Evolutionary conservation across 2,329 filamentous ascomycete species (phyloP), one percentile per base, ranked within the genome.

Genomic region (Scedosporium aurantiacum): DNA sequence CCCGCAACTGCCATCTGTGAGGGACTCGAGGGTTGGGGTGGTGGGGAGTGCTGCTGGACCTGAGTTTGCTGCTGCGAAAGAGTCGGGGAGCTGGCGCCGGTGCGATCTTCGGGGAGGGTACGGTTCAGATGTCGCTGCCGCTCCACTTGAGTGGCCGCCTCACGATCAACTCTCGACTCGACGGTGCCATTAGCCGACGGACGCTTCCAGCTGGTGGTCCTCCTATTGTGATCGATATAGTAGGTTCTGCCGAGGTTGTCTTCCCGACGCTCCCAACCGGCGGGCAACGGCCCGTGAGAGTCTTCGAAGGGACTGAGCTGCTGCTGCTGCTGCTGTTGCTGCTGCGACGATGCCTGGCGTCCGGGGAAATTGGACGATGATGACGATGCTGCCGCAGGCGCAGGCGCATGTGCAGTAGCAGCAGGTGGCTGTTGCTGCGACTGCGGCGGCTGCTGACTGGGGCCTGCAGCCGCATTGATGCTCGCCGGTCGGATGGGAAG

Each of bases 161-260:
- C 92, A 72, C 93, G 83, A 66, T 91, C 89, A 65, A 80, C 87
- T 63, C 91, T 84, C 47, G 69, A 67, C 64, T 92, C 87, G 57
- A 85, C 85, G 55, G 88, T 86, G 63, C 87, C 92, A 68, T 87
- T 88, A 63, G 86, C 86, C 45, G 90, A 89, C 6, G 94, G 94
- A 63, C 94, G 82, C 67, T 90, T 93, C 94, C 94, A 99, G 67
- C 93, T 97, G 0, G 94, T 99, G 61, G 94, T 93, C 68, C 94
- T 83, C 5, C 92, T 96, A 73, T 97, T 97, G 73, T 97, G 94
- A 70, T 99, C 94, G 60, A 99, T 94, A 72, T 97, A 99, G 72
- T 99, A 99, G 23, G 93, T 97, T 69, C 94, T 84, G 60, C 94
- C 93, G 52, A 97, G 75, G 67, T 97, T 94, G 72, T 99, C 94